A percentile compares a stretch with the other conserved stretches of the same genome.
phyloP scores from a whole-genome alignment of 1,284 basidiomycete genomes.

The Cryptococcus sp. region DNA sequence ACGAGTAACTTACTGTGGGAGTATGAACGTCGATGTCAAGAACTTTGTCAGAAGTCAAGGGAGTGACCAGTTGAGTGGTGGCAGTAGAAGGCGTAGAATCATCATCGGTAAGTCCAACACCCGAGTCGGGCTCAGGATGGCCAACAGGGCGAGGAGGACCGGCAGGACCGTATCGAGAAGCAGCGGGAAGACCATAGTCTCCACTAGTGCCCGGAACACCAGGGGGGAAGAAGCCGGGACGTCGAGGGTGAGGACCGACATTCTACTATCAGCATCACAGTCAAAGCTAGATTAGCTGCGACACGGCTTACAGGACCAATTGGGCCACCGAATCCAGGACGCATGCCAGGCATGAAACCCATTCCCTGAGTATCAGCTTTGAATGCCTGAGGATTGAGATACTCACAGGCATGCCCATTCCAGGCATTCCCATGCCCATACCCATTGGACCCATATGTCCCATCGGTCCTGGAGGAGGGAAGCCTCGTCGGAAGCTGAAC shows the following conservation, averaged over 20 bases:
- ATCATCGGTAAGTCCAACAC: slow-evolving; percentile 31
- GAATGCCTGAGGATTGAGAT: slow-evolving; percentile 25
- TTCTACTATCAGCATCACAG: slow-evolving; percentile 24
- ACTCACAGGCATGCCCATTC: slow-evolving; percentile 29
- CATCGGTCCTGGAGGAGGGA: slow-evolving; percentile 34
- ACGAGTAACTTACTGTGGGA: slow-evolving; percentile 4
- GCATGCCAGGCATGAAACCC: slow-evolving; percentile 43
- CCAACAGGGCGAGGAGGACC: slow-evolving; percentile 11
- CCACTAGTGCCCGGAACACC: slow-evolving; percentile 30
- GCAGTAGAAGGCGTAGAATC: slow-evolving; percentile 23
- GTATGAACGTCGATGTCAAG: not conserved
- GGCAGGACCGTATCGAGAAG: slow-evolving; percentile 27
- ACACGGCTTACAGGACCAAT: slow-evolving; percentile 34
- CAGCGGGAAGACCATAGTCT: slow-evolving; percentile 39
- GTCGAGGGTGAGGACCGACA: slow-evolving; percentile 33
- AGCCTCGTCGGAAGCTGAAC: slow-evolving; percentile 40
- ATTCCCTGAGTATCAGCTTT: slow-evolving; percentile 27
- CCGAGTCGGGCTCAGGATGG: slow-evolving; percentile 24
- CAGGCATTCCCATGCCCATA: slow-evolving; percentile 29
- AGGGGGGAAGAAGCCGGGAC: slow-evolving; percentile 35
- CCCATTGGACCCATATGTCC: slow-evolving; percentile 10
- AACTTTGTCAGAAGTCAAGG: slow-evolving; percentile 7
- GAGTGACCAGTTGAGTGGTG: slow-evolving; percentile 29
- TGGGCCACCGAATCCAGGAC: slow-evolving; percentile 43
- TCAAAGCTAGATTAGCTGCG: not conserved